Evolutionary conservation across 2,329 filamentous ascomycete genomes (phyloP), one percentile per base, ranked within the genome.

Genomic region (Xylariaceae sp.): DNA sequence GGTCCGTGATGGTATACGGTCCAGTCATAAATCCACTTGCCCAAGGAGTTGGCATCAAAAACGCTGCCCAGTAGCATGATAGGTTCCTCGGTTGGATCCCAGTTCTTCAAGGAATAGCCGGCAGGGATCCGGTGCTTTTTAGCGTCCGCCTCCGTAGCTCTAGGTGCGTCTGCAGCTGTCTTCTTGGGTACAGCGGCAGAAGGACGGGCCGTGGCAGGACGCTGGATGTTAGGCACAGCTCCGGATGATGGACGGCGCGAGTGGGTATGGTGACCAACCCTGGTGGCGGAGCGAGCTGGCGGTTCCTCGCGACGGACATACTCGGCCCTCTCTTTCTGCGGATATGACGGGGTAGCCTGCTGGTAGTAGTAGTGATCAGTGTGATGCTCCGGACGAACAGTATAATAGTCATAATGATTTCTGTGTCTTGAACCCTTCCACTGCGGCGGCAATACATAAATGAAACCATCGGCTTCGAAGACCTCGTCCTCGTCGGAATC

Each of bases 11-110:
- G 87, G 77, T 91, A 96, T 60, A 97, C 91, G 15, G 94, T 97
- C 94, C 94, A 99, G 80, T 97, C 94, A 75, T 96, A 99, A 69
- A 99, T 95, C 94, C 94, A 99, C 76, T 97, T 97, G 68, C 94
- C 94, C 24, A 99, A 82, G 21, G 91, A 96, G 81, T 97, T 97
- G 68, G 93, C 91, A 70, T 97, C 94, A 69, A 97, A 97, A 51
- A 97, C 94, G 69, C 91, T 96, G 44, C 94, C 94, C 18, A 97
- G 82, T 21, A 99, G 83, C 70, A 97, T 87, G 70, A 99, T 97
- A 45, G 94, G 94, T 64, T 92, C 86, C 77, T 97, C 93, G 23
- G 85, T 86, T 0, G 93, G 93, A 71, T 99, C 94, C 94, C 94
- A 97, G 78, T 97, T 96, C 81, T 97, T 97, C 70, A 93, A 85